These are phyloP conservation scores for Secale cereale DNA, from an alignment of 176 grass and related monocot species.

Conservation along the genomic window DNA sequence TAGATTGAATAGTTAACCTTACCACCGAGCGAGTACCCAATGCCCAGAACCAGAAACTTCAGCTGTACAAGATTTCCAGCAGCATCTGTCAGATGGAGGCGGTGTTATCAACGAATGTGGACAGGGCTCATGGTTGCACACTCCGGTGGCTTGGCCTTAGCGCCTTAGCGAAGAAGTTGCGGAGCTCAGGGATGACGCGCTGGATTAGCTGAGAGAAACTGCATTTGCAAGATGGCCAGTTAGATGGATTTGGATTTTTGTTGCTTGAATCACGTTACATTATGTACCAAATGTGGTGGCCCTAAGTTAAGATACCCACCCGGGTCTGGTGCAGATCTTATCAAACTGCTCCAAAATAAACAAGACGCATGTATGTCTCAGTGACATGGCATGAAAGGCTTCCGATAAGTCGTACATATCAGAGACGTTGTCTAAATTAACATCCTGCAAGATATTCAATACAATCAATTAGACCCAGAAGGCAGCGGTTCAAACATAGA, in stretches of 20 bases:
- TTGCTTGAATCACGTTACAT: neutral
- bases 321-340: slow-evolving; percentile 71
- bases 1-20: slow-evolving; percentile 29
- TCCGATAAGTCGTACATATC: slow-evolving; percentile 97
- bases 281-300: neutral
- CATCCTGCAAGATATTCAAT: slow-evolving; percentile 60
- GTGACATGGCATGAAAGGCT: slow-evolving; percentile 88
- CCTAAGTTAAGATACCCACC: slow-evolving; percentile 63
- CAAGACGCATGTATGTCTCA: slow-evolving; percentile 93
- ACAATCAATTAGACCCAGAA: slow-evolving; percentile 31
- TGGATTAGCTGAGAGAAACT: slow-evolving; percentile 76
- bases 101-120: slow-evolving; percentile 49
- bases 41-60: slow-evolving; percentile 49
- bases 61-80: slow-evolving; percentile 83
- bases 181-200: slow-evolving; percentile 86
- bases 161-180: slow-evolving; percentile 69
- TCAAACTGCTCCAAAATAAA: slow-evolving; percentile 97
- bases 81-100: slow-evolving; percentile 49
- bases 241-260: neutral
- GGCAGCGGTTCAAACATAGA: slow-evolving; percentile 6
- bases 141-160: slow-evolving; percentile 57
- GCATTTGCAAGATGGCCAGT: slow-evolving; percentile 20
- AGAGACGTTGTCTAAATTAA: slow-evolving; percentile 83
- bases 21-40: slow-evolving; percentile 30
- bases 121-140: slow-evolving; percentile 11